Evolutionary conservation across 2,329 filamentous ascomycete species (phyloP).

Genomic region (Lachnellula arida): DNA sequence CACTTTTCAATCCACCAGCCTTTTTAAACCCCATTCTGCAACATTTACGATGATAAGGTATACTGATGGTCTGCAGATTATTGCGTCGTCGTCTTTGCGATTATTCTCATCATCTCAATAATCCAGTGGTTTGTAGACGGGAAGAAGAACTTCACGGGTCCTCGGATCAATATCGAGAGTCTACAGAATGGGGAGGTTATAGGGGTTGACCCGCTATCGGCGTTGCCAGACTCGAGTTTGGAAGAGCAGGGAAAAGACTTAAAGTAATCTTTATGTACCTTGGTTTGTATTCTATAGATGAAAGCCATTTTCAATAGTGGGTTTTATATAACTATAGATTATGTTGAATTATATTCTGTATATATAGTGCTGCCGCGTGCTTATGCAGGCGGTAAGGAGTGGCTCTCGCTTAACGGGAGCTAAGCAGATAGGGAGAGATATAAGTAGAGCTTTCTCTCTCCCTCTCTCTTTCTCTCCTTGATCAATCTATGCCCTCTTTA

Average conservation of each 20-base stretch:
- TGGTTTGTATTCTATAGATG: no score
- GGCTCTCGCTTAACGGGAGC: no score
- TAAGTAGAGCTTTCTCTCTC: no score
- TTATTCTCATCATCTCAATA: constrained; percentile 35
- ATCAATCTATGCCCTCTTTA: no score
- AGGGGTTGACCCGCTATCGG: constrained; percentile 6
- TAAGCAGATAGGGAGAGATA: no score
- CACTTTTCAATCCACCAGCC: constrained; percentile 5
- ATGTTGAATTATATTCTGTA: no score
- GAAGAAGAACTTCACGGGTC: constrained; percentile 50
- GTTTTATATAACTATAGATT: no score
- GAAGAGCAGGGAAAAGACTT: not conserved
- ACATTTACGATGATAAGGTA: not conserved
- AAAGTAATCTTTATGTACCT: not conserved
- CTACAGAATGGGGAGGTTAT: constrained; percentile 27
- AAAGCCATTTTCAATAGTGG: no score
- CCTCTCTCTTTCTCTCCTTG: no score
- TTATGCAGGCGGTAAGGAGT: no score
- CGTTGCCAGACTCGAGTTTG: not conserved
- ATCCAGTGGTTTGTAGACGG: constrained; percentile 58
- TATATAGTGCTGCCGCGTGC: no score
- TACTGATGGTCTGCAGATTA: constrained; percentile 16
- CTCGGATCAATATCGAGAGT: constrained; percentile 38
- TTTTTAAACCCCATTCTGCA: not conserved
- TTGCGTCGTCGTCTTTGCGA: constrained; percentile 38